phyloP scores from a whole-genome alignment of 2,329 filamentous ascomycete species.

The Cryphonectria naterciae region DNA sequence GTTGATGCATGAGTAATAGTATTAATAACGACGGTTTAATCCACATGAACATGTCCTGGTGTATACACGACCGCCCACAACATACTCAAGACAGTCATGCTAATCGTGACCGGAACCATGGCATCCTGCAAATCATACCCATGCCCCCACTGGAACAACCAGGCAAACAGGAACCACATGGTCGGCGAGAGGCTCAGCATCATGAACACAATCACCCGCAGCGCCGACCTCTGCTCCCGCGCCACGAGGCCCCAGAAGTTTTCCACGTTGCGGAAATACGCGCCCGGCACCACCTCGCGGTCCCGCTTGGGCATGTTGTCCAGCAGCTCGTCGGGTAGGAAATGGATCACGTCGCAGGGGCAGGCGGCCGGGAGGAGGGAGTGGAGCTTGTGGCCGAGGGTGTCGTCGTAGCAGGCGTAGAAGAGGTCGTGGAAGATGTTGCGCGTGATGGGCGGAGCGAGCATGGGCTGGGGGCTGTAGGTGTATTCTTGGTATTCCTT shows the following conservation, averaged over 20 bases:
- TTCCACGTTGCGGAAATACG: slow-evolving; percentile 8
- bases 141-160: slow-evolving; percentile 12
- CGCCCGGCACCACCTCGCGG: not conserved
- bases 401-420: slow-evolving; percentile 11
- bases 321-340: slow-evolving; percentile 8
- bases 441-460: slow-evolving; percentile 3
- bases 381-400: not conserved
- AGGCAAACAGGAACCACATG: slow-evolving; percentile 12
- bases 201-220: slow-evolving; percentile 11
- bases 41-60: not conserved
- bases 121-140: slow-evolving; percentile 6
- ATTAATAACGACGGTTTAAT: not conserved
- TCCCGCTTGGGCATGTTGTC: slow-evolving; percentile 14
- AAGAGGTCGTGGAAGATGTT: slow-evolving; percentile 16
- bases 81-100: slow-evolving; percentile 2
- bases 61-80: slow-evolving; percentile 6
- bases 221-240: slow-evolving; percentile 2
- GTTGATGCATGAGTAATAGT: too few relatives aligned
- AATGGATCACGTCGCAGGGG: slow-evolving; percentile 1
- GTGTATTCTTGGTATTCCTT: slow-evolving; percentile 13
- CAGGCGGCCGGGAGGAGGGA: not conserved
- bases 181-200: slow-evolving; percentile 12
- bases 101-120: slow-evolving; percentile 7
- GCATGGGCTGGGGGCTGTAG: slow-evolving; percentile 10
- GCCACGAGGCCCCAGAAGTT: slow-evolving; percentile 14